Evolutionary conservation across 1,139 yeast species (phyloP), one percentile per base, ranked within the genome.

Genomic region (Nadsonia commutata): DNA sequence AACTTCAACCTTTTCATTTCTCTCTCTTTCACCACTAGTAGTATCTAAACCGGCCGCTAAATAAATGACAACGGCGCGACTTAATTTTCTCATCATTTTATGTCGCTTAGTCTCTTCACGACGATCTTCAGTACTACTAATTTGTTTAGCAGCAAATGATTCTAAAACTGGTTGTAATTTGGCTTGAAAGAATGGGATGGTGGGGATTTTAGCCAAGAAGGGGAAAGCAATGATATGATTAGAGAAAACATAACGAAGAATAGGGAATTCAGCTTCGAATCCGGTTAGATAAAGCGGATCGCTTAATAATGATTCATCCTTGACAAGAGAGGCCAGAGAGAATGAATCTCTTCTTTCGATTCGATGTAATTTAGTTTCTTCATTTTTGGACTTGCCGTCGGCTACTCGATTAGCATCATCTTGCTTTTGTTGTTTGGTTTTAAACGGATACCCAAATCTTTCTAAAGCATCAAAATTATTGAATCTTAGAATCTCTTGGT

Each of bases 131-230:
- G 80, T 71, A 18, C 81, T 72, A 51, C 81, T 74, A 45, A 86
- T 74, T 37, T 76, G 75, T 57, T 82, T 76, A 23, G 70, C 63
- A 57, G 82, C 81, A 61, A 88, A 78, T 46, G 78, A 73, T 56
- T 84, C 93, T 52, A 81, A 71, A 56, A 86, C 85, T 36, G 77
- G 77, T 58, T 86, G 95, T 0, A 85, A 79, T 36, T 80, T 79
- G 40, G 68, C 68, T 47, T 74, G 75, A 96, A 96, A 88, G 55
- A 88, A 83, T 41, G 64, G 63, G 18, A 63, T 60, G 51, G 74
- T 78, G 46, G 71, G 70, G 2, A 74, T 66, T 27, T 65, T 56
- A 2, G 78, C 65, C 20, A 88, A 64, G 53, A 88, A 79, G 1
- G 97, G 97, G 54, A 88, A 81, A 2, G 79, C 73, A 40, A 70